These are phyloP conservation scores for Papiliotrema laurentii DNA, from an alignment of 1,284 basidiomycete genomes.

Conservation along the genomic window DNA sequence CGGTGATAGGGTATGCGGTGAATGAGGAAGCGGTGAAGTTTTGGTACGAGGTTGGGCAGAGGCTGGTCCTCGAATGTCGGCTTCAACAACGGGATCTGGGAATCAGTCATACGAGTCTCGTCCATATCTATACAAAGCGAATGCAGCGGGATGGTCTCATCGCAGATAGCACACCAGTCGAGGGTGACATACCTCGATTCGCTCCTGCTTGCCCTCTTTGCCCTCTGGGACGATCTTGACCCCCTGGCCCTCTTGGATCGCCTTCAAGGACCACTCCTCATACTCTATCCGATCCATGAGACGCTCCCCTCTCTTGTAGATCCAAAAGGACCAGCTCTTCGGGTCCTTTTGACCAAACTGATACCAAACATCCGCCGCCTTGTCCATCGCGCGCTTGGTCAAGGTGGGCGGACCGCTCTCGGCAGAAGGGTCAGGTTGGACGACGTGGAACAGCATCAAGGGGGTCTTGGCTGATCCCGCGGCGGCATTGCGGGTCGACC, in stretches of 20 bases:
- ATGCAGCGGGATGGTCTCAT: no score
- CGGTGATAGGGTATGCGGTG: conserved; percentile 44
- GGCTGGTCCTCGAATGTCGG: conserved; percentile 25
- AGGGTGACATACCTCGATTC: conserved; percentile 28
- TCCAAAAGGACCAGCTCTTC: conserved; percentile 42
- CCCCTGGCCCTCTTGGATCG: conserved; percentile 32
- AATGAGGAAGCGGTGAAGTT: conserved; percentile 35
- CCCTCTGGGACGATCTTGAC: conserved; percentile 28
- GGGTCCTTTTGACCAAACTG: conserved; percentile 37
- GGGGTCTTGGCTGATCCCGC: conserved; percentile 5
- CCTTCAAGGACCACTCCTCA: conserved; percentile 47
- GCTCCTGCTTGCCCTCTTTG: conserved; percentile 13
- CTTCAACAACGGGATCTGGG: conserved; percentile 42
- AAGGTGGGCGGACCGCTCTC: conserved; percentile 7
- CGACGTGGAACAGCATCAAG: conserved; percentile 18
- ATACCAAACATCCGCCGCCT: conserved; percentile 40
- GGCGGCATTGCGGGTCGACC: neutral
- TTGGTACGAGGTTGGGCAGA: conserved; percentile 33
- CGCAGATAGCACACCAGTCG: neutral
- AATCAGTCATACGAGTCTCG: no score
- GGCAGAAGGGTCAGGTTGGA: conserved; percentile 9
- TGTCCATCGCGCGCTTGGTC: conserved; percentile 23
- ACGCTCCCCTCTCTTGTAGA: conserved; percentile 43
- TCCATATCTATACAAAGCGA: no score
- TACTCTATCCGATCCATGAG: conserved; percentile 49